Conservation (phyloP, 768 basidiomycete genomes). For the Arthromyces matolae region DNA sequence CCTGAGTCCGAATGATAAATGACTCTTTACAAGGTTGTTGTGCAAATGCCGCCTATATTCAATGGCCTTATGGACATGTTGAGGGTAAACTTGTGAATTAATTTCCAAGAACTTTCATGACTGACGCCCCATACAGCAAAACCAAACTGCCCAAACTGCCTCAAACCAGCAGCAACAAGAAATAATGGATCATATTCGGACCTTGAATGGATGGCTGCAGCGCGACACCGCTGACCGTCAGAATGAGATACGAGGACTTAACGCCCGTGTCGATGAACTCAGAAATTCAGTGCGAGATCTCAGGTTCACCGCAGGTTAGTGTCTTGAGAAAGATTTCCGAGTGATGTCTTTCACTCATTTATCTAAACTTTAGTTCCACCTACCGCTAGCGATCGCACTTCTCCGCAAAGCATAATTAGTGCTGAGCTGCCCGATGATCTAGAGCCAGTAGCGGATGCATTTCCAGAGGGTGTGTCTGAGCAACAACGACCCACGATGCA, state of each 20-base stretch:
- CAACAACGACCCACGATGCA: too few species aligned
- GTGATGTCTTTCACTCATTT: not conserved
- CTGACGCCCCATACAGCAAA: constrained; percentile 50
- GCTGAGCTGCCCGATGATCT: too few species aligned
- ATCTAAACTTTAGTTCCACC: constrained; percentile 7
- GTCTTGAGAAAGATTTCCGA: constrained; percentile 28
- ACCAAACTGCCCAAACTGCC: constrained; percentile 67
- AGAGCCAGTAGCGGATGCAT: too few species aligned
- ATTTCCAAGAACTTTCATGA: not conserved
- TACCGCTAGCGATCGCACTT: constrained; percentile 12
- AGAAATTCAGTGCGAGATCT: constrained; percentile 38
- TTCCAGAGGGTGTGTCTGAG: too few species aligned
- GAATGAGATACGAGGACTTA: constrained; percentile 62
- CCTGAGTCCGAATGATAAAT: not conserved
- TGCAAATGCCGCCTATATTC: constrained; percentile 60
- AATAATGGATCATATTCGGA: constrained; percentile 74
- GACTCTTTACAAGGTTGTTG: constrained; percentile 42
- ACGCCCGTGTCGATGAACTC: constrained; percentile 55
- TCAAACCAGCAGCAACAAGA: constrained; percentile 78
- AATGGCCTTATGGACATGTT: constrained; percentile 68
- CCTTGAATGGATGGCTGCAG: constrained; percentile 75
- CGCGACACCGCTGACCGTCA: constrained; percentile 79
- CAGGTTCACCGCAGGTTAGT: too few species aligned
- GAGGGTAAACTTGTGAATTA: constrained; percentile 40
- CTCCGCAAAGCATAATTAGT: constrained; percentile 9